Conservation (phyloP, 768 basidiomycete genomes). For the Termitomyces titanicus region DNA sequence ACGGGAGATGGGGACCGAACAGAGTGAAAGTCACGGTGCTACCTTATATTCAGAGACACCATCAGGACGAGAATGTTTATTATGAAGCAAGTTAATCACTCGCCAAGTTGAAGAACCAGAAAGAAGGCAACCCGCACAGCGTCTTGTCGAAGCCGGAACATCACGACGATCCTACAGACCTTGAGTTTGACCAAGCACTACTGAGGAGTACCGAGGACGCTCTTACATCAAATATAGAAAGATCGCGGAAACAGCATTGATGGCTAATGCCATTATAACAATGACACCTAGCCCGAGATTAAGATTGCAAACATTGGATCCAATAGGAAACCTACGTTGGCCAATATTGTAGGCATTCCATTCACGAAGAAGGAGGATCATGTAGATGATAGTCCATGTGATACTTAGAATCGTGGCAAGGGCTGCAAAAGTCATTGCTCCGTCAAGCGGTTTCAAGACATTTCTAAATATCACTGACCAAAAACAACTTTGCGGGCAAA, state of each 20-base stretch:
- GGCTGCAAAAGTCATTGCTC: conserved; percentile 16
- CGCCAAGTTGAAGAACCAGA: conserved; percentile 29
- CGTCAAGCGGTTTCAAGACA: background rate
- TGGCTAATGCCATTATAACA: conserved; percentile 20
- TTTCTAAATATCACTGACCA: conserved; percentile 22
- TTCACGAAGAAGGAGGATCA: conserved; percentile 30
- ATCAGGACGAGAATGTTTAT: background rate
- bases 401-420: conserved; percentile 29
- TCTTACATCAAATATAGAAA: conserved; percentile 35
- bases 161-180: conserved; percentile 32
- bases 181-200: background rate
- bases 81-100: conserved; percentile 4
- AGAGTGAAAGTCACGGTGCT: conserved; percentile 28
- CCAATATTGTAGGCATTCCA: conserved; percentile 27
- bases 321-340: conserved; percentile 25
- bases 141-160: conserved; percentile 35
- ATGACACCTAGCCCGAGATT: conserved; percentile 25
- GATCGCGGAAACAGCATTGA: conserved; percentile 29
- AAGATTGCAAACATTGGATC: background rate
- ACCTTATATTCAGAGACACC: conserved; percentile 15
- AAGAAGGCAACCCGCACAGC: conserved; percentile 28
- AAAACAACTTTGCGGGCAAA: conserved; percentile 28
- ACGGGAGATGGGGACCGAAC: conserved; percentile 29
- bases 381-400: conserved; percentile 28
- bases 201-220: background rate